A percentile compares a stretch with the other conserved stretches of the same genome.
Evolutionary conservation across 768 basidiomycete genomes (phyloP).

Genomic region (Gautieria morchelliformis): DNA sequence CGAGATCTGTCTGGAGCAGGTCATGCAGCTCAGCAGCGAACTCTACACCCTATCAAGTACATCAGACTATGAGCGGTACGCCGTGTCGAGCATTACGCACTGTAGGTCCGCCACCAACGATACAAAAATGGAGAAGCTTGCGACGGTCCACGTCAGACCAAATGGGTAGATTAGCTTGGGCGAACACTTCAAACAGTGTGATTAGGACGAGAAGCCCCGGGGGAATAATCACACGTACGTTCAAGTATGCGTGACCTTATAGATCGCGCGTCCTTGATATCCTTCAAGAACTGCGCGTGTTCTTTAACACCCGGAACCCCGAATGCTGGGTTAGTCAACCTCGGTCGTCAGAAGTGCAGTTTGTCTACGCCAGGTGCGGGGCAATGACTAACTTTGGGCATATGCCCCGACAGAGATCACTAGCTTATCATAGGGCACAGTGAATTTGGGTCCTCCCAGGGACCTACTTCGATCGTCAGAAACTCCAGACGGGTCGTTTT

Average conservation of each 20-base stretch:
- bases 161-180: conserved; percentile 76
- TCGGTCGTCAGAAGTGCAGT: not conserved
- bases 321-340: conserved; percentile 37
- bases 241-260: conserved; percentile 70
- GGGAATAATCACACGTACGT: conserved; percentile 30
- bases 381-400: conserved; percentile 52
- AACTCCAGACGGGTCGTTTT: not conserved
- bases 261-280: conserved; percentile 62
- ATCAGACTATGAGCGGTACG: conserved; percentile 1
- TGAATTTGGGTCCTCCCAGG: conserved; percentile 31
- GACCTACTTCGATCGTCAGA: not conserved
- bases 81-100: conserved; percentile 16
- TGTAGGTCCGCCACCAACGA: conserved; percentile 57
- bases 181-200: conserved; percentile 45
- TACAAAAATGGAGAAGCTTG: conserved; percentile 74
- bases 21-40: conserved; percentile 80
- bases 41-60: conserved; percentile 53
- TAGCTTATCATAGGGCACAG: conserved; percentile 66
- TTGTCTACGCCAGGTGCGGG: not conserved
- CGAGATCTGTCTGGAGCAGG: conserved; percentile 58
- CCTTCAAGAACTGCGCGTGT: conserved; percentile 73
- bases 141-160: conserved; percentile 65
- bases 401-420: conserved; percentile 83
- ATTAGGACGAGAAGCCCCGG: conserved; percentile 3
- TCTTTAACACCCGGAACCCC: conserved; percentile 70